Evolutionary conservation across 2,329 filamentous ascomycete genomes (phyloP).

Genomic region (Ascochyta fabae): DNA sequence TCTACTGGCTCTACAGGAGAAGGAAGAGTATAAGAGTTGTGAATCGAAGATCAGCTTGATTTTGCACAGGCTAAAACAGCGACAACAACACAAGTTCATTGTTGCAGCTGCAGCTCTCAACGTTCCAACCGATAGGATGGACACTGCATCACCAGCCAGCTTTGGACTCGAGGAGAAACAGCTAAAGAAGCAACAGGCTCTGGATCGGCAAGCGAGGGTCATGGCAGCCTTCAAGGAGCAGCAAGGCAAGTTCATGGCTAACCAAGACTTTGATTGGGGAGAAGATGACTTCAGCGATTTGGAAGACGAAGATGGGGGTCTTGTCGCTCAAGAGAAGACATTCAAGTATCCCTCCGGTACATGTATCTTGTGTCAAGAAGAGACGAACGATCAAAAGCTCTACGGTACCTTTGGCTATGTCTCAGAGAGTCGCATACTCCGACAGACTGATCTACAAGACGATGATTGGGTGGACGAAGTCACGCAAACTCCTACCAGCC

Average conservation of each 20-base stretch:
- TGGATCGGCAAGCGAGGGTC: conserved; percentile 87
- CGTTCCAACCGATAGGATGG: conserved; percentile 77
- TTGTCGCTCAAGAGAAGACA: conserved; percentile 70
- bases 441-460: conserved; percentile 84
- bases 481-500: conserved; percentile 74
- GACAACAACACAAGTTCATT: conserved; percentile 75
- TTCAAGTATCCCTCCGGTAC: conserved; percentile 94
- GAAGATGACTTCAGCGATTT: conserved; percentile 80
- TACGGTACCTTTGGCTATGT: conserved; percentile 95
- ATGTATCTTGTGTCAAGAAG: conserved; percentile 96
- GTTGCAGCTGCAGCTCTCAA: conserved; percentile 65
- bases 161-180: conserved; percentile 70
- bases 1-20: conserved; percentile 62
- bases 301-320: conserved; percentile 65
- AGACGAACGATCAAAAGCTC: conserved; percentile 84
- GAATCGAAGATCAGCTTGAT: conserved; percentile 85
- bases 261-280: conserved; percentile 88
- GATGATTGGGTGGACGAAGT: conserved; percentile 85
- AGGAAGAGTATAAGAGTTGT: conserved; percentile 79
- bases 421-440: conserved; percentile 82
- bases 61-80: conserved; percentile 83
- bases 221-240: conserved; percentile 99
- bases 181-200: conserved; percentile 86
- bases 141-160: conserved; percentile 80
- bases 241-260: conserved; percentile 92